Evolutionary conservation across 169 alveolate genomes (phyloP), one percentile per base, ranked within the genome.

Genomic region (Eimeria necatrix): DNA sequence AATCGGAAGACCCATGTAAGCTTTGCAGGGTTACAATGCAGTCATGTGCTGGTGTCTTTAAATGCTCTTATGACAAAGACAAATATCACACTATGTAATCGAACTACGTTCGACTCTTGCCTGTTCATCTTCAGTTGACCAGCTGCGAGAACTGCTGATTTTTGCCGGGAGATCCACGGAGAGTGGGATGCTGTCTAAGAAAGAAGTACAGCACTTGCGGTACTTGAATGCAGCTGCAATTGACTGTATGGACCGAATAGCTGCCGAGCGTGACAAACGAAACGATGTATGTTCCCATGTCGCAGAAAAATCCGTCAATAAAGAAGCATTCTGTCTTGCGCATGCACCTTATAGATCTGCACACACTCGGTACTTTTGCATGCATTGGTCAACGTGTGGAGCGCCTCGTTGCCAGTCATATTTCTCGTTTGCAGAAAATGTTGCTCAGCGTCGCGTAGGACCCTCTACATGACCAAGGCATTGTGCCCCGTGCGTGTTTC

Each of bases 211-310:
- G 10, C 76, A 60, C 46, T 71, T 84, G 59, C 92, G 92, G 32
- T 71, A 60, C 80, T 24, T 60, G 78, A 84, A 84, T 53, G 92
- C 92, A 32, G 80, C 92, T 8, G 92, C 92, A 41, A 78, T 84
- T 41, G 92, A 84, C 78, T 84, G 92, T n/a, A 60, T 84, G n/a
- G 92, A 84, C 92, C 78, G 92, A 53, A 49, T 84, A 4, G 26
- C 53, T 14, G 78, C 41, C 22, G 92, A 84, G 41, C 92, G 78
- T 4, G 92, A 84, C 49, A 84, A 84, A 60, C 68, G 92, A 12
- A 84, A 60, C 22, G 92, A 84, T 18, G 92, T 84, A 84, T 24
- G 92, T 22, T 48, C 1, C 24, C 10, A 32, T 32, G 41, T 32
- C 41, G 41, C 41, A 32, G 41, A 32, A 32, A 32, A 32, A 32